Conservation (phyloP, 108 stramenopile genomes). For the Nitzschia sp. region DNA sequence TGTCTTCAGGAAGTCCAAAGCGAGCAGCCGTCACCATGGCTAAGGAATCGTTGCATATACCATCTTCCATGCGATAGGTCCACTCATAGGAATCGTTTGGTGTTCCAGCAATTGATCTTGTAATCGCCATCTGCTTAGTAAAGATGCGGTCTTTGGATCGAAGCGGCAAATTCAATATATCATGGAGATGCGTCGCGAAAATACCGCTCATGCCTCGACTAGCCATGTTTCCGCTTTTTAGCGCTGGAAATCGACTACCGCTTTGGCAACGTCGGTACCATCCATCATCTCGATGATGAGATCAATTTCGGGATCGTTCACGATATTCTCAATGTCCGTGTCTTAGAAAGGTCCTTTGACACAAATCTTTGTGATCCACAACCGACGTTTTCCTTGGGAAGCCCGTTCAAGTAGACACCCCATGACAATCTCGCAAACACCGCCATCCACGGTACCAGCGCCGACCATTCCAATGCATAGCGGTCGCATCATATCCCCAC, state of each 20-base stretch:
- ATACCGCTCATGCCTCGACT: slow-evolving; percentile 67
- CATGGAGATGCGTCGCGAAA: slow-evolving; percentile 87
- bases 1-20: slow-evolving; percentile 73
- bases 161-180: slow-evolving; percentile 61
- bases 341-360: no score
- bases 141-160: slow-evolving; percentile 14
- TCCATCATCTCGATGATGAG: no score
- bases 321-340: no score
- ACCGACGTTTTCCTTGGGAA: no score
- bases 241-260: slow-evolving; percentile 83
- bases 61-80: slow-evolving; percentile 87
- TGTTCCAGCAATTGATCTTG: background rate
- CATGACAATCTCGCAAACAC: no score
- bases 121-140: slow-evolving; percentile 48
- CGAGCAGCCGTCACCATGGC: slow-evolving; percentile 82
- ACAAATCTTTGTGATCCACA: no score
- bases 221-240: slow-evolving; percentile 81
- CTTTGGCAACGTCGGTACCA: no score
- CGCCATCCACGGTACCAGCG: no score
- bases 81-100: slow-evolving; percentile 47
- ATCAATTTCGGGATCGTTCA: no score
- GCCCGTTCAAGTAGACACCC: no score
- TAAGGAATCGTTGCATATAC: slow-evolving; percentile 84
- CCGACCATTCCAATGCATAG: no score
- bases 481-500: no score